Percentiles rank a stretch among this genome's conserved stretches.
phyloP scores from a whole-genome alignment of 352 stramenopile species.

The Globisporangium recalcitrans region DNA sequence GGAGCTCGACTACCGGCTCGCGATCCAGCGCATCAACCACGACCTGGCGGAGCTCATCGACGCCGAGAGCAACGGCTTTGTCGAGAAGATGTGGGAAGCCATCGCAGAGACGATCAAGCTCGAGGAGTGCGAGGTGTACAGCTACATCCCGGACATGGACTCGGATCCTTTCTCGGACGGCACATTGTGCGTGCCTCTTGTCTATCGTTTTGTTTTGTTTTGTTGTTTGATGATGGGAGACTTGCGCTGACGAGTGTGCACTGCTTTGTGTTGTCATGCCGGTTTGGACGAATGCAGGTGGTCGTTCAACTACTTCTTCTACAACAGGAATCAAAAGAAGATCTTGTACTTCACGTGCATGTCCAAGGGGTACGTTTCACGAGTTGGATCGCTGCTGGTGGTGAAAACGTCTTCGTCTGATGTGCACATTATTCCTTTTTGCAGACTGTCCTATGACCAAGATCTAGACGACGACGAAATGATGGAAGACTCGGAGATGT shows the following conservation, averaged over 20 bases:
- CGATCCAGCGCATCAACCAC: conserved; percentile 86
- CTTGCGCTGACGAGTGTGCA: background rate
- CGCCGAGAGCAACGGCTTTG: conserved; percentile 97
- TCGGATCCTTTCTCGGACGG: conserved; percentile 90
- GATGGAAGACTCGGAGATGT: conserved; percentile 60
- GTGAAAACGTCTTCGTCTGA: background rate
- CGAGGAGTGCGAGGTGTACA: conserved; percentile 90
- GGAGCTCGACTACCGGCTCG: conserved; percentile 79
- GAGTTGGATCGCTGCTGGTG: background rate
- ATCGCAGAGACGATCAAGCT: conserved; percentile 83
- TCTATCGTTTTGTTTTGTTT: background rate
- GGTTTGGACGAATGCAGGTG: conserved; percentile 35
- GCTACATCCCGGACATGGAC: conserved; percentile 92
- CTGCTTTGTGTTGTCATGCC: background rate
- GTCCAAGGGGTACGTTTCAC: conserved; percentile 65
- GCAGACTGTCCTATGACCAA: conserved; percentile 54
- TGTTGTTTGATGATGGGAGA: conserved; percentile 1
- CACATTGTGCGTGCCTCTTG: conserved; percentile 48
- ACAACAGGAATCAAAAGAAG: conserved; percentile 91
- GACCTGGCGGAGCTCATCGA: conserved; percentile 90
- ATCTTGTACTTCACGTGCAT: conserved; percentile 93
- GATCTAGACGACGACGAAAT: conserved; percentile 80
- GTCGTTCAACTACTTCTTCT: conserved; percentile 96
- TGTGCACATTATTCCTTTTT: conserved; percentile 4
- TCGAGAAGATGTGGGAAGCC: conserved; percentile 97